These are phyloP conservation scores for bread wheat (Triticum aestivum) DNA, from an alignment of 176 grass and related monocot species.

Conservation along the genomic window DNA sequence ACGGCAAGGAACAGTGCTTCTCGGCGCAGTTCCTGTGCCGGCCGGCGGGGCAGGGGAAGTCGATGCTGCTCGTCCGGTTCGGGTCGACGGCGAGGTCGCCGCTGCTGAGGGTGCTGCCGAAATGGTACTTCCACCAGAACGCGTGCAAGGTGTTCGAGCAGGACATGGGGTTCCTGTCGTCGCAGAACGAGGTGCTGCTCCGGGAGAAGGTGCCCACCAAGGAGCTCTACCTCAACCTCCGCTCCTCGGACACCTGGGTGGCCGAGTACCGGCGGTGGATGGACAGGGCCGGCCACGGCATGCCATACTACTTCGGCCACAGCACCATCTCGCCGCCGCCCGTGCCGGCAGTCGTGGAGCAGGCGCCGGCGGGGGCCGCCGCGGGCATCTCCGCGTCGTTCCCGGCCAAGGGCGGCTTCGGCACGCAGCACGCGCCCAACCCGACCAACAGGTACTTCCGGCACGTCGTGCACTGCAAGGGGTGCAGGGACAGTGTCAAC, in stretches of 20 bases:
- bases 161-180: constrained; percentile 98
- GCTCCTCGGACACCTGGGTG: constrained; percentile 80
- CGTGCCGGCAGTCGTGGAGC: constrained; percentile 74
- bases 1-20: constrained; percentile 55
- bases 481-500: constrained; percentile 49
- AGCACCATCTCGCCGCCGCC: constrained; percentile 46
- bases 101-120: constrained; percentile 39
- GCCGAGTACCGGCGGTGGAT: constrained; percentile 96
- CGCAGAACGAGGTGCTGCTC: constrained; percentile 91
- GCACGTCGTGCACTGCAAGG: constrained; percentile 96
- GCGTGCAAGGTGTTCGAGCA: constrained; percentile 89
- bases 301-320: constrained; percentile 99
- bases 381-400: constrained; percentile 70
- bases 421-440: constrained; percentile 70
- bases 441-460: constrained; percentile 77
- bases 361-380: constrained; percentile 62
- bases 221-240: constrained; percentile 89
- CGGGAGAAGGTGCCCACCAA: constrained; percentile 77
- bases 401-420: constrained; percentile 78
- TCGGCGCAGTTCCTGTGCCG: constrained; percentile 86
- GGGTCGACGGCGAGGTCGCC: constrained; percentile 37
- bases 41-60: constrained; percentile 72
- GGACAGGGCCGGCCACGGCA: constrained; percentile 79
- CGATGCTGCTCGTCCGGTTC: constrained; percentile 85
- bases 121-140: constrained; percentile 87